phyloP scores from a whole-genome alignment of 208 protist genomes.

The Crithidia sp. region DNA sequence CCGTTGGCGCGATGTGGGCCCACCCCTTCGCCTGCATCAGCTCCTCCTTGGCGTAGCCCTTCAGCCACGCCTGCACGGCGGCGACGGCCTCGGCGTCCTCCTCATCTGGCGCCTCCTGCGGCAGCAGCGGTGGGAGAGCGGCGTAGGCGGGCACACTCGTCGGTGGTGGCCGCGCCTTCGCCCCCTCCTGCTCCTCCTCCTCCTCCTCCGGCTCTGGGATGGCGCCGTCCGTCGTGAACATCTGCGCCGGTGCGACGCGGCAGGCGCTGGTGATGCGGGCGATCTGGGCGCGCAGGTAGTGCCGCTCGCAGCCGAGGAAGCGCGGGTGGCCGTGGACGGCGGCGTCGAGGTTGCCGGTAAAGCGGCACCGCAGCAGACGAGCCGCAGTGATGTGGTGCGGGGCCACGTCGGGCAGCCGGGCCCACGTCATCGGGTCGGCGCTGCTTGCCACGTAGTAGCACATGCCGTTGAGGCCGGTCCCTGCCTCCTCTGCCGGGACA shows the following conservation, averaged over 20 bases:
- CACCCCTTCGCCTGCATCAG: slow-evolving; percentile 90
- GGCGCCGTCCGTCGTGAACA: slow-evolving; percentile 83
- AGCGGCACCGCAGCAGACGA: slow-evolving; percentile 81
- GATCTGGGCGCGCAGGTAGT: slow-evolving; percentile 96
- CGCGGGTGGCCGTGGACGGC: slow-evolving; percentile 86
- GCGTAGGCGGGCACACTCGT: slow-evolving; percentile 77
- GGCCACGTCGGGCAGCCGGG: slow-evolving; percentile 90
- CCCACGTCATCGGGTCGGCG: slow-evolving; percentile 83
- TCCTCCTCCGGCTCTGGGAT: slow-evolving; percentile 90
- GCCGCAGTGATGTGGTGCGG: slow-evolving; percentile 89
- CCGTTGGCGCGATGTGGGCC: slow-evolving; percentile 86
- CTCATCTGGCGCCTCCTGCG: slow-evolving; percentile 81
- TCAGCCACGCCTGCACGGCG: slow-evolving; percentile 74
- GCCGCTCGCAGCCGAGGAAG: slow-evolving; percentile 92
- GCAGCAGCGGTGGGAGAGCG: slow-evolving; percentile 76
- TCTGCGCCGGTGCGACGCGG: slow-evolving; percentile 85
- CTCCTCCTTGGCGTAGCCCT: slow-evolving; percentile 86
- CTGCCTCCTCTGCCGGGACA: slow-evolving; percentile 57
- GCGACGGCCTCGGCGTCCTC: slow-evolving; percentile 76
- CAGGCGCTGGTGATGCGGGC: slow-evolving; percentile 92
- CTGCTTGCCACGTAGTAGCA: slow-evolving; percentile 89
- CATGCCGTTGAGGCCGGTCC: slow-evolving; percentile 87
- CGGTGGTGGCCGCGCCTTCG: slow-evolving; percentile 58
- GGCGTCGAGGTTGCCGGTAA: slow-evolving; percentile 93
- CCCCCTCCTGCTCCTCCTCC: slow-evolving; percentile 46